Evolutionary conservation across 225 moss, liverwort and hornwort genomes (phyloP).

Genomic region (Straminergon stramineum): DNA sequence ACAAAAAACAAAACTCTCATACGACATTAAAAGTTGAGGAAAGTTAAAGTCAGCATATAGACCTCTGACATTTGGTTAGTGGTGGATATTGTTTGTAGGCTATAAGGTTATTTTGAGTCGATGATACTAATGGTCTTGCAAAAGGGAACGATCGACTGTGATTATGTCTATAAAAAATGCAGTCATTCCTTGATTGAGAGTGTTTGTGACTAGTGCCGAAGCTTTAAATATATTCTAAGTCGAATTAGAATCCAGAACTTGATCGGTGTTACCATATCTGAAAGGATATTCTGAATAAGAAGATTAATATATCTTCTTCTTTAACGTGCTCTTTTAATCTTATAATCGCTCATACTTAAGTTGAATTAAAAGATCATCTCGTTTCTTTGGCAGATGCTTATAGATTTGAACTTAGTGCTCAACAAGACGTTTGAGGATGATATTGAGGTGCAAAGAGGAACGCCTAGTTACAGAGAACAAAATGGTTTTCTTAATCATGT

Average conservation of each 20-base stretch:
- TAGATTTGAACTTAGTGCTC: constrained; percentile 60
- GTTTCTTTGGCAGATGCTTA: constrained; percentile 67
- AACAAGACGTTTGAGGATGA: constrained; percentile 42
- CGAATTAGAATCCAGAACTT: neutral
- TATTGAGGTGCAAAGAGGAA: constrained; percentile 39
- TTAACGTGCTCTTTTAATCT: neutral
- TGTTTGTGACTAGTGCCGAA: neutral
- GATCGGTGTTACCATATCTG: neutral
- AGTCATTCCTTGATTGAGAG: neutral
- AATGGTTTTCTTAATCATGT: constrained; percentile 65
- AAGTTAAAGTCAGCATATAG: neutral
- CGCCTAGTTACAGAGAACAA: constrained; percentile 45
- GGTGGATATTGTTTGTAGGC: neutral
- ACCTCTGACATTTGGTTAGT: neutral
- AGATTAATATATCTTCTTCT: neutral
- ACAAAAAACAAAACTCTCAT: neutral
- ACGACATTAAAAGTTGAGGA: neutral
- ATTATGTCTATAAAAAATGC: neutral
- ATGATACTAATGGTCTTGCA: neutral
- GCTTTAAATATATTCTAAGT: neutral
- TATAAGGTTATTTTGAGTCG: neutral
- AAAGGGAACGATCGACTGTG: neutral
- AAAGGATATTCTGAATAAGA: neutral
- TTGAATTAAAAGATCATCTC: neutral
- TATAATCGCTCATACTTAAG: neutral